Conservation (phyloP, 768 basidiomycete species). For the Sistotremastrum suecicum region DNA sequence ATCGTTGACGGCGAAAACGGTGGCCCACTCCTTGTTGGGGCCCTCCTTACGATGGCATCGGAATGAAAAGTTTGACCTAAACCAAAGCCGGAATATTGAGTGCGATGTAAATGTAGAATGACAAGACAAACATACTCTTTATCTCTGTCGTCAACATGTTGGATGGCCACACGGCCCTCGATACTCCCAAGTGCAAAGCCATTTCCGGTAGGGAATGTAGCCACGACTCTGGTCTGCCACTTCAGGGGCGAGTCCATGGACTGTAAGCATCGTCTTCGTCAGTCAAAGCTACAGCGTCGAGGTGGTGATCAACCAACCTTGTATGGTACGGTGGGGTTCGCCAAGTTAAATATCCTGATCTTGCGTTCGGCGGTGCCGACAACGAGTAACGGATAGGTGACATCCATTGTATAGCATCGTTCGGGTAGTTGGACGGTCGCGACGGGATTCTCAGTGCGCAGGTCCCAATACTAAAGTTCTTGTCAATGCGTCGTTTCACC, state of each 20-base stretch:
- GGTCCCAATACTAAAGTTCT: constrained; percentile 24
- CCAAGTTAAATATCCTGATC: constrained; percentile 26
- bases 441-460: constrained; percentile 21
- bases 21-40: constrained; percentile 25
- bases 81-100: constrained; percentile 5
- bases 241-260: constrained; percentile 24
- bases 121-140: not conserved
- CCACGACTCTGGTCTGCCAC: constrained; percentile 19
- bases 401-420: constrained; percentile 27
- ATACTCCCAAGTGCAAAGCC: constrained; percentile 17
- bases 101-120: not conserved
- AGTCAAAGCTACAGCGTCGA: not conserved
- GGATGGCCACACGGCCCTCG: constrained; percentile 29
- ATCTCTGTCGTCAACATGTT: constrained; percentile 16
- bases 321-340: constrained; percentile 20
- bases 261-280: not conserved
- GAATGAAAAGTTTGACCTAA: constrained; percentile 43
- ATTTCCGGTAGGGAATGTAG: constrained; percentile 15
- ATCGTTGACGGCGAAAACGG: constrained; percentile 42
- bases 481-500: constrained; percentile 5
- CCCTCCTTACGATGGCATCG: constrained; percentile 31
- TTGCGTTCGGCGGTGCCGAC: constrained; percentile 30
- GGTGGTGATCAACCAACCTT: constrained; percentile 13
- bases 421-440: constrained; percentile 23
- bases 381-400: constrained; percentile 19